These are phyloP conservation scores for Mycena citricolor DNA, from an alignment of 1,284 basidiomycete genomes.

Conservation along the genomic window DNA sequence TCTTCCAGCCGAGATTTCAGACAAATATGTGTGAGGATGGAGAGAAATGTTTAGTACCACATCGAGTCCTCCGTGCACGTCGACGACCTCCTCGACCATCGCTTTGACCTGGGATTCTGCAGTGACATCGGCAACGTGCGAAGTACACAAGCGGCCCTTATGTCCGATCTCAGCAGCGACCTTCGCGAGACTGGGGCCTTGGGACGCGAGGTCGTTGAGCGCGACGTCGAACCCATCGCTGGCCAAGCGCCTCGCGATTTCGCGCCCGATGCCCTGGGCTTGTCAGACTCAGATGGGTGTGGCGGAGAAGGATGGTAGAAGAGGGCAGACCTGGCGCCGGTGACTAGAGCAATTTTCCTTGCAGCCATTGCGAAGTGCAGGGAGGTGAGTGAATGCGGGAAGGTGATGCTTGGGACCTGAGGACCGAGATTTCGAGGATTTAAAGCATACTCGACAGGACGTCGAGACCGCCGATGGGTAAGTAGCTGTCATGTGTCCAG, in stretches of 20 bases:
- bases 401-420: no score
- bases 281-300: no score
- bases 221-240: slow-evolving; percentile 42
- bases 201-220: slow-evolving; percentile 36
- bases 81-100: slow-evolving; percentile 26
- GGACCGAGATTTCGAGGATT: no score
- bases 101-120: slow-evolving; percentile 29
- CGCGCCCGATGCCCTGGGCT: slow-evolving; percentile 41
- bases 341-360: slow-evolving; percentile 36
- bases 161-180: slow-evolving; percentile 21
- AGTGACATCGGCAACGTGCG: slow-evolving; percentile 4
- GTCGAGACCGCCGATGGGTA: no score
- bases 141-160: slow-evolving; percentile 2
- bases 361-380: no score
- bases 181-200: slow-evolving; percentile 28
- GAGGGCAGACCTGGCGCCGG: slow-evolving; percentile 31
- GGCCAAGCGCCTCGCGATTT: slow-evolving; percentile 41
- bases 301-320: no score
- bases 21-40: no score
- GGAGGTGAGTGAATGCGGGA: no score
- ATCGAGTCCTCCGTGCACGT: neutral
- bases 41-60: neutral
- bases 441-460: no score
- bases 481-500: no score
- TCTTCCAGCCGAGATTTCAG: no score